These are phyloP conservation scores for Physcomitrium patens DNA, from an alignment of 225 moss, liverwort and hornwort species.

Conservation along the genomic window DNA sequence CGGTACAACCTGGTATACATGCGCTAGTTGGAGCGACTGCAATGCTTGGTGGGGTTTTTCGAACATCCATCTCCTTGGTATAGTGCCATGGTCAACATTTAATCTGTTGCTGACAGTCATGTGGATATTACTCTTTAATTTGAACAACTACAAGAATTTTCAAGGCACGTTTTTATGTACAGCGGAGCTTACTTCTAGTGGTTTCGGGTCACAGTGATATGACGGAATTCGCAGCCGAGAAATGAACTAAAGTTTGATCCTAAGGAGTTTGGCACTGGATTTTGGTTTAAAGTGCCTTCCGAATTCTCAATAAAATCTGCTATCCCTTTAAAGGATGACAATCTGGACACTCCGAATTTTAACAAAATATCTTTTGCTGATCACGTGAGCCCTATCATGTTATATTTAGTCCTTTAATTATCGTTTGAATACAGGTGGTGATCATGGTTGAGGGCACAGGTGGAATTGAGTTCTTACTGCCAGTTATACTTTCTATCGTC, in stretches of 20 bases:
- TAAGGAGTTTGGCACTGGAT: background rate
- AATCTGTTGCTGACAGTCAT: background rate
- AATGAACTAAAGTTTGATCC: background rate
- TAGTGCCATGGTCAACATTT: background rate
- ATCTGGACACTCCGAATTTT: background rate
- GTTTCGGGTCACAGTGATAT: background rate
- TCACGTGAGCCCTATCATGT: background rate
- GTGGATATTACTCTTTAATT: background rate
- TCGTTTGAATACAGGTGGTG: constrained; percentile 56
- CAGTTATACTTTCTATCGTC: constrained; percentile 71
- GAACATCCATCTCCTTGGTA: constrained; percentile 80
- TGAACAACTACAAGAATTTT: background rate
- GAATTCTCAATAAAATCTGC: background rate
- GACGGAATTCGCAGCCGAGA: background rate
- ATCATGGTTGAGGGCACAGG: constrained; percentile 77
- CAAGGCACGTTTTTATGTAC: background rate
- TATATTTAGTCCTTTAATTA: constrained; percentile 3
- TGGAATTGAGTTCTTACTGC: constrained; percentile 71
- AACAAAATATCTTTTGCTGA: constrained; percentile 10
- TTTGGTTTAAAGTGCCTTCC: background rate
- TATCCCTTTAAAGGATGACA: background rate
- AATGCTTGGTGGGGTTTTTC: constrained; percentile 82
- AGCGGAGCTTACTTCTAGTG: background rate
- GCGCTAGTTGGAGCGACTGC: constrained; percentile 82
- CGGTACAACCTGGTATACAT: constrained; percentile 77